Evolutionary conservation across 202 grass and related monocot genomes (phyloP), one percentile per base, ranked within the genome.

Genomic region (Cymbopogon flexuosus): DNA sequence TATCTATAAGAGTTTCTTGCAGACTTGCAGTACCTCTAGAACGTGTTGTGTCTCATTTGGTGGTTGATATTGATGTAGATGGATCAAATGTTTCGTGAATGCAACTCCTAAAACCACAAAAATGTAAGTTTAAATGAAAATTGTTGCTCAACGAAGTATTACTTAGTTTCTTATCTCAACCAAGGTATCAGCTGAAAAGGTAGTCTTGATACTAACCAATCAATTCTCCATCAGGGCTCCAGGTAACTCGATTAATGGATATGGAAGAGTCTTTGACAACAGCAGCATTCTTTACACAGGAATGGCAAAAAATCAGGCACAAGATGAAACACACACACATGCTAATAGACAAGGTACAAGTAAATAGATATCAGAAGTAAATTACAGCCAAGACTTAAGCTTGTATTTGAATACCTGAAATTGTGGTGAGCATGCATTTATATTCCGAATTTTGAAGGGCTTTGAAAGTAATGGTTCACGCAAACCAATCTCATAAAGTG

Each of bases 221-320:
- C 65, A 94, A 90, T 36, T 89, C 93, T 87, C 89, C 94, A 73
- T 97, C 91, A 89, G 94, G 91, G 83, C 84, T 94, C 91, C 94
- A 97, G 36, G 83, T 80, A 87, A 97, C 94, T 86, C 81, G 85
- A 84, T 82, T 97, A 70, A 91, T 85, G 78, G 89, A 86, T 62
- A 94, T 92, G 6, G 89, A 84, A 22, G 84, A 47, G 21, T 94
- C 94, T 90, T 97, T 97, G n/a, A n/a, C n/a, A n/a, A 60, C 71
- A 42, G 84, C 14, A 49, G 54, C 60, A 75, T 34, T 86, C 91
- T 93, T 61, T 71, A 63, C 64, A 88, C 31, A 74, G n/a, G 39
- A 67, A 21, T 65, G n/a, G 69, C 60, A 69, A 84, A 85, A 18
- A 84, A 65, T 63, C 34, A 81, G 77, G 6, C 35, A 43, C 8